Percentiles rank a stretch among this genome's conserved stretches.
Conservation (phyloP, 2,329 filamentous ascomycete species). For the Exophiala xenobiotica region DNA sequence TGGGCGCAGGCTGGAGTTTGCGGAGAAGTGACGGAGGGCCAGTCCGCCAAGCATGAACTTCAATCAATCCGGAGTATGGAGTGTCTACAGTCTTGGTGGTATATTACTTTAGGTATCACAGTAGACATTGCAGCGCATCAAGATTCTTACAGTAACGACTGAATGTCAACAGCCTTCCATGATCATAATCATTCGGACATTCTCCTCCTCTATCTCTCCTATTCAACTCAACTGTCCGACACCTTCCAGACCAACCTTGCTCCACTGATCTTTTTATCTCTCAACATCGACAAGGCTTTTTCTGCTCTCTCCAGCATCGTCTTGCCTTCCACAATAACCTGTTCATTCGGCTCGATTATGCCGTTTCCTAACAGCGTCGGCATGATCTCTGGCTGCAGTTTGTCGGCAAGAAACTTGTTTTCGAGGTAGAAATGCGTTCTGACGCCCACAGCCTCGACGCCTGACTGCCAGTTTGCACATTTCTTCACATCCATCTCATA, state of each 20-base stretch:
- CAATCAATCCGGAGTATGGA: too few relatives aligned
- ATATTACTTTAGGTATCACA: too few relatives aligned
- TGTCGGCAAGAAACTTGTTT: conserved; percentile 56
- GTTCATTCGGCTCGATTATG: conserved; percentile 43
- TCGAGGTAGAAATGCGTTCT: conserved; percentile 56
- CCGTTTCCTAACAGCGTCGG: conserved; percentile 46
- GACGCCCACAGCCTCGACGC: conserved; percentile 55
- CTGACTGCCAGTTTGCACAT: conserved; percentile 52
- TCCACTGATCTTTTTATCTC: conserved; percentile 46
- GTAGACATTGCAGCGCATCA: too few relatives aligned
- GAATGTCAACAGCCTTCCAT: too few relatives aligned
- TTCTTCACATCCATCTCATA: conserved; percentile 56
- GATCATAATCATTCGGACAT: too few relatives aligned
- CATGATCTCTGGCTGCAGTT: conserved; percentile 57
- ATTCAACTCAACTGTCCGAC: conserved; percentile 11
- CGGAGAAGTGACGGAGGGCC: neutral
- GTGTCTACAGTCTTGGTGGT: too few relatives aligned
- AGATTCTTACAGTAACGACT: too few relatives aligned
- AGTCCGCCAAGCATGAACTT: too few relatives aligned
- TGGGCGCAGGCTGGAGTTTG: neutral
- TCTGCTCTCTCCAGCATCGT: conserved; percentile 45
- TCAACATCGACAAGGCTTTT: conserved; percentile 44
- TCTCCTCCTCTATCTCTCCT: too few relatives aligned
- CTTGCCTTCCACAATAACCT: conserved; percentile 43
- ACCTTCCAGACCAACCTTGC: conserved; percentile 30